Evolutionary conservation across 176 grass and related monocot species (phyloP), one percentile per base, ranked within the genome.

Genomic region (Eremochloa ophiuroides): DNA sequence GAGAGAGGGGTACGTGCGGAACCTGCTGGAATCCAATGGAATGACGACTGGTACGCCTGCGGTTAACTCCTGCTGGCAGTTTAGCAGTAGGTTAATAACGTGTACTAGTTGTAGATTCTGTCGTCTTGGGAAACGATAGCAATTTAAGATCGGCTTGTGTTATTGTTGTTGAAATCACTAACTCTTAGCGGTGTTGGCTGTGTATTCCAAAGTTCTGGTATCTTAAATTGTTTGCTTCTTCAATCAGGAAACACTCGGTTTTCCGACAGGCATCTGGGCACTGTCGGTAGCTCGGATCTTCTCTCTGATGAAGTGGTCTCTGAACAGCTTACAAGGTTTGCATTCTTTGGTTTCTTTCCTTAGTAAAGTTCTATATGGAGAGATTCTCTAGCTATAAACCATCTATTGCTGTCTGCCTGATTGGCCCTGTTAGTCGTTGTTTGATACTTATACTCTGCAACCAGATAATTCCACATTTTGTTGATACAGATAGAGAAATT

Each of bases 311-410:
- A 99, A 87, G 88, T 99, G 13, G 89, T 99, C 3, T 93, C 93
- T 7, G 96, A 99, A 70, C 93, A 99, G 76, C 91, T 99, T 76
- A 93, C 96, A 71, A 99, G 96, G 96, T 99, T 44, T 28, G 62
- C 28, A 62, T 4, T 66, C 26, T 5, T 79, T 28, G 26, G 33
- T 72, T 61, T 20, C 4, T 65, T 71, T 23, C 30, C 17, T 12
- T 25, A 37, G 20, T 76, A 37, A 35, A 40, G 44, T 58, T 86
- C 17, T 20, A n/a, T 56, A 23, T 12, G 41, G 62, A 59, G 59
- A 3, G 23, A 66, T 9, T 65, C 40, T 50, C 62, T 84, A 46
- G 28, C 23, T 69, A n/a, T 16, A 11, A 30, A 42, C 37, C 18
- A 23, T 65, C 3, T 67, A 0, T 39, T 59, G 4, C 9, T 2